Conservation (phyloP, 2,329 filamentous ascomycete species). For the Exophiala dermatitidis region DNA sequence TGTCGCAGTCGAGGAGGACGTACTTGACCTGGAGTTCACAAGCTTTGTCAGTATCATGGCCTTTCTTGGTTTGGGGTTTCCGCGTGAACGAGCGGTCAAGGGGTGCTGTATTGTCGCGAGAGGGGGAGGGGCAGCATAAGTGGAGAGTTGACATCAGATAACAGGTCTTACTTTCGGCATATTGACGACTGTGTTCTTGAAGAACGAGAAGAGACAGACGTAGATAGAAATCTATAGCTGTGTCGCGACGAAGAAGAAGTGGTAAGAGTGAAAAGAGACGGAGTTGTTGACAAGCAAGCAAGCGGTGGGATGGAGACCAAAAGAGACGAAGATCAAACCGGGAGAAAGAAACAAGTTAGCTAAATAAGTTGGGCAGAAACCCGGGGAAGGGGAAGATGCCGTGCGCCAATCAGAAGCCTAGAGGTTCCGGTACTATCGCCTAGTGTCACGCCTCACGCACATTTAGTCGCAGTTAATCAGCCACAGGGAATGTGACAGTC, state of each 20-base stretch:
- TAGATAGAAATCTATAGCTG: slow-evolving; percentile 6
- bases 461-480: neutral
- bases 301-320: neutral
- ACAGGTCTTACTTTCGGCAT: slow-evolving; percentile 17
- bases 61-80: neutral
- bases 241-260: neutral
- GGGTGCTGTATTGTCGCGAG: neutral
- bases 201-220: neutral
- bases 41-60: slow-evolving; percentile 5
- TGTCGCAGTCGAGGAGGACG: slow-evolving; percentile 69
- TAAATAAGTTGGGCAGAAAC: neutral
- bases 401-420: neutral
- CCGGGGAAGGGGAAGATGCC: neutral
- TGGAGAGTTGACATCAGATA: neutral
- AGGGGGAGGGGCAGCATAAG: slow-evolving; percentile 2
- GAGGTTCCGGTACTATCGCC: slow-evolving; percentile 1
- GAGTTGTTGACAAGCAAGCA: neutral
- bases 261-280: neutral
- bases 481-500: neutral
- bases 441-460: neutral
- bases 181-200: slow-evolving; percentile 7
- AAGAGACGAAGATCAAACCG: neutral
- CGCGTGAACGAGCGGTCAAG: slow-evolving; percentile 9
- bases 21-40: slow-evolving; percentile 52
- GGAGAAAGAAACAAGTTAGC: slow-evolving; percentile 1